Conservation (phyloP, 352 stramenopile genomes). For the Phytophthora sp. region DNA sequence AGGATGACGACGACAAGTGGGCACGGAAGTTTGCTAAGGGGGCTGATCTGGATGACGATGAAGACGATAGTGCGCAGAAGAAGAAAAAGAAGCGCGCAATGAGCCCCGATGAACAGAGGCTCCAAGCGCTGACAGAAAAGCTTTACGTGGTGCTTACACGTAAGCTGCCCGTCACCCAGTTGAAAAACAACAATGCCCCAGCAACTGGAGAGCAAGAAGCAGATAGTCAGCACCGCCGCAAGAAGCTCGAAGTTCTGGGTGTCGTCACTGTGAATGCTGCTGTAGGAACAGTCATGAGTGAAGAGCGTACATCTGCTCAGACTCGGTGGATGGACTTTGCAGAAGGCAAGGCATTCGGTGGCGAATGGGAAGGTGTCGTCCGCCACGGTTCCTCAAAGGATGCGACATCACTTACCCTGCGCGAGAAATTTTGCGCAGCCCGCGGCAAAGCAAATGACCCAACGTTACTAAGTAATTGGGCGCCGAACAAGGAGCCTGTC, state of each 20-base stretch:
- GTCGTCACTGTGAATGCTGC: conserved; percentile 65
- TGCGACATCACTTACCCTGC: conserved; percentile 60
- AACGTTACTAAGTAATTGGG: conserved; percentile 54
- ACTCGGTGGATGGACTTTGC: conserved; percentile 88
- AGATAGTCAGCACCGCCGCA: conserved; percentile 47
- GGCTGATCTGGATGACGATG: conserved; percentile 53
- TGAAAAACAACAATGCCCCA: not conserved
- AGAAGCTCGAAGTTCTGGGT: conserved; percentile 73
- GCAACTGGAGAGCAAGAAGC: conserved; percentile 3
- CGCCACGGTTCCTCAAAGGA: conserved; percentile 84
- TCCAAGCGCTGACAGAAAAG: conserved; percentile 76
- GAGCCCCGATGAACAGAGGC: conserved; percentile 70
- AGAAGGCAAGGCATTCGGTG: conserved; percentile 45
- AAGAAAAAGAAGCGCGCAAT: conserved; percentile 46
- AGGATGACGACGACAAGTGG: conserved; percentile 63
- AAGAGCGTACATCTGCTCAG: conserved; percentile 73
- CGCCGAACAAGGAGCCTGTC: conserved; percentile 71
- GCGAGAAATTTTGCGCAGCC: conserved; percentile 41
- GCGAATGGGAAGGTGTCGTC: conserved; percentile 67
- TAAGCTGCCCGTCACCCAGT: conserved; percentile 25
- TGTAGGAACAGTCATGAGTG: conserved; percentile 53
- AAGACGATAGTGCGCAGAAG: conserved; percentile 47
- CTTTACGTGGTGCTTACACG: conserved; percentile 62
- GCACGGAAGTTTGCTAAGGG: conserved; percentile 58
- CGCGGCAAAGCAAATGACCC: conserved; percentile 13